A percentile compares a stretch with the other conserved stretches of the same genome.
Conservation (phyloP, 495 filamentous ascomycete genomes). For the Tuber microsphaerosporum region DNA sequence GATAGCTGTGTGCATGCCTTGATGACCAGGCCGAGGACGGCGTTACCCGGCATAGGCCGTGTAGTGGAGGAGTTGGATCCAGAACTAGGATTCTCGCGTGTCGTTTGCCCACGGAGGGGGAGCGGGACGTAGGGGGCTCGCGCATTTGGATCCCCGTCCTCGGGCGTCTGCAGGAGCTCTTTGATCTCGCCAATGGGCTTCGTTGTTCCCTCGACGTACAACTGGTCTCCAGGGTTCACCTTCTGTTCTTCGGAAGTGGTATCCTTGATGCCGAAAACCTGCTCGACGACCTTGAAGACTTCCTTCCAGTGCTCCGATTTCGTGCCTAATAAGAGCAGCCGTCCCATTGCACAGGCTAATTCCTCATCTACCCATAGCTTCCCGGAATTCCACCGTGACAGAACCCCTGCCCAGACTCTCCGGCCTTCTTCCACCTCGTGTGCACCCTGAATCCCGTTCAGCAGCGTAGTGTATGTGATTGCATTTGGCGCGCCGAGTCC, state of each 20-base stretch:
- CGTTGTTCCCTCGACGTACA: slow-evolving; percentile 9
- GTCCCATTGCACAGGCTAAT: slow-evolving; percentile 68
- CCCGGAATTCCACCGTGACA: slow-evolving; percentile 62
- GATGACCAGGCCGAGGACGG: slow-evolving; percentile 48
- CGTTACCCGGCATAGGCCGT: background rate
- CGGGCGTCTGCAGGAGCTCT: background rate
- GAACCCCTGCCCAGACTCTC: slow-evolving; percentile 71
- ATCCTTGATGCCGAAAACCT: slow-evolving; percentile 65
- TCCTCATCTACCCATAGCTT: slow-evolving; percentile 63
- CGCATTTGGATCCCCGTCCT: background rate
- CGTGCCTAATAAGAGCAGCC: slow-evolving; percentile 56
- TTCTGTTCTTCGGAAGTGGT: slow-evolving; percentile 39
- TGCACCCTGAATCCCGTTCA: slow-evolving; percentile 57
- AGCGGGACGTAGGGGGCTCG: slow-evolving; percentile 12
- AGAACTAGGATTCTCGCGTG: background rate
- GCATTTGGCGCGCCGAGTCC: slow-evolving; percentile 57
- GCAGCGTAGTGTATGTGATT: slow-evolving; percentile 69
- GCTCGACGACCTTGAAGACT: slow-evolving; percentile 63
- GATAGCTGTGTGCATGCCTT: slow-evolving; percentile 53
- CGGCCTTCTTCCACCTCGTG: slow-evolving; percentile 53
- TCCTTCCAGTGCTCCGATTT: slow-evolving; percentile 58
- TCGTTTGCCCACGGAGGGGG: slow-evolving; percentile 1
- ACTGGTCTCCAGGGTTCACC: slow-evolving; percentile 16
- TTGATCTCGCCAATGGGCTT: background rate
- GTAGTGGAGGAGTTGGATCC: background rate